Conservation (phyloP, 2,329 filamentous ascomycete species). For the Botrytis squamosa region DNA sequence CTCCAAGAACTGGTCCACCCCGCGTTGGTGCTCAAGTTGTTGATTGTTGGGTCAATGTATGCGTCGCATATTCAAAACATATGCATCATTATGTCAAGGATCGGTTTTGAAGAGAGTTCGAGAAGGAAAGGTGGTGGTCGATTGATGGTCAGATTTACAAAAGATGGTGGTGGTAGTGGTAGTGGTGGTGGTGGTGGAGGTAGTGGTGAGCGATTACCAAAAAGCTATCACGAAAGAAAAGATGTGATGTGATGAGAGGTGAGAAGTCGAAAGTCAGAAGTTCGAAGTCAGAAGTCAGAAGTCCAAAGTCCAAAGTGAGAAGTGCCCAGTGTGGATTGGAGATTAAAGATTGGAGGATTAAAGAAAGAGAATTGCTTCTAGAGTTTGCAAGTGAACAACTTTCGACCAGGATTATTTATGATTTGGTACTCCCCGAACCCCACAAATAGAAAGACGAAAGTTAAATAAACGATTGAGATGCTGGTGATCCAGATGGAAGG, state of each 20-base stretch:
- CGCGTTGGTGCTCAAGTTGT: background rate
- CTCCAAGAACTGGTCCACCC: background rate
- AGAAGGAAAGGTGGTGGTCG: background rate
- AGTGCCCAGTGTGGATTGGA: background rate
- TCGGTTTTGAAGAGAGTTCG: background rate
- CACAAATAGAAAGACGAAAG: background rate
- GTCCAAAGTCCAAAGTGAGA: background rate
- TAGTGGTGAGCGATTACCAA: background rate
- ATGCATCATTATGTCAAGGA: background rate
- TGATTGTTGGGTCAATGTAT: background rate
- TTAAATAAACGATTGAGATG: background rate
- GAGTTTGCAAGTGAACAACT: background rate
- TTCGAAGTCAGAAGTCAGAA: background rate
- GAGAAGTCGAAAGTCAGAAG: background rate
- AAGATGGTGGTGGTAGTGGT: background rate
- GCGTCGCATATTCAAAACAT: constrained; percentile 7
- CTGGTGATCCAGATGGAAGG: background rate
- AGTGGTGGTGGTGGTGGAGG: too few relatives aligned
- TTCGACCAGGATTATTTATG: background rate
- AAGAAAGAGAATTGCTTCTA: background rate
- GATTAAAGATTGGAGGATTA: background rate
- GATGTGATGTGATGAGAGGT: background rate
- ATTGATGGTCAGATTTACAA: background rate
- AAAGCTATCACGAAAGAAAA: constrained; percentile 5
- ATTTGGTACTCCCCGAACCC: background rate